A percentile compares a stretch with the other conserved stretches of the same genome.
Conservation (phyloP, 2,329 filamentous ascomycete genomes). For the Aureobasidium melanogenum region DNA sequence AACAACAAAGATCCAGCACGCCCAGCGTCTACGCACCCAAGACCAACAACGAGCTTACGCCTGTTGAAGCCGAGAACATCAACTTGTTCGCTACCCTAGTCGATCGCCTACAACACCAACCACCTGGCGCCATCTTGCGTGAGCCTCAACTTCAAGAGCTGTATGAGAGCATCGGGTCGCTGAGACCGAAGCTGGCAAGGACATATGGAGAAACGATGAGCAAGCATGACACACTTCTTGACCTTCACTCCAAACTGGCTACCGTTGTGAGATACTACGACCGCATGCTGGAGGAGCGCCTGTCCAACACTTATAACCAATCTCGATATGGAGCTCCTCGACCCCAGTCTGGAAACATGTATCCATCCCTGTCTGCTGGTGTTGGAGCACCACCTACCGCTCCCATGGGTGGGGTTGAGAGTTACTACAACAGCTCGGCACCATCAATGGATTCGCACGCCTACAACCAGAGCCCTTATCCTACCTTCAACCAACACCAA, state of each 20-base stretch:
- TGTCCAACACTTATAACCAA: constrained; percentile 87
- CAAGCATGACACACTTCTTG: constrained; percentile 92
- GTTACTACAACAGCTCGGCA: constrained; percentile 67
- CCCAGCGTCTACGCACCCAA: constrained; percentile 56
- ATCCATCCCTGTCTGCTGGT: constrained; percentile 58
- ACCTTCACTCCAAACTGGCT: constrained; percentile 88
- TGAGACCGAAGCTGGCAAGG: constrained; percentile 85
- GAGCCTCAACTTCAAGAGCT: constrained; percentile 97
- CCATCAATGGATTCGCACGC: constrained; percentile 39
- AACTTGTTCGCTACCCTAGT: constrained; percentile 91
- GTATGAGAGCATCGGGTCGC: constrained; percentile 90
- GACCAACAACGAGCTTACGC: constrained; percentile 78
- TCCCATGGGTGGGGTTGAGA: constrained; percentile 55
- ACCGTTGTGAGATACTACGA: constrained; percentile 97
- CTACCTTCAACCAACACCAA: constrained; percentile 33
- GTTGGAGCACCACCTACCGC: constrained; percentile 31
- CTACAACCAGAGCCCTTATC: constrained; percentile 44
- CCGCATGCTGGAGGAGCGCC: constrained; percentile 89
- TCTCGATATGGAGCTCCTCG: constrained; percentile 42
- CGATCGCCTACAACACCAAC: constrained; percentile 87
- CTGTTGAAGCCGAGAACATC: constrained; percentile 94
- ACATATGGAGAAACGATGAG: constrained; percentile 99
- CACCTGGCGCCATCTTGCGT: constrained; percentile 87
- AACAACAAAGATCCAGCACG: constrained; percentile 35
- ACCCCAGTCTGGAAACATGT: constrained; percentile 52